Evolutionary conservation across 805 yeast species (phyloP).

Genomic region (Alloascoidea hylecoeti): DNA sequence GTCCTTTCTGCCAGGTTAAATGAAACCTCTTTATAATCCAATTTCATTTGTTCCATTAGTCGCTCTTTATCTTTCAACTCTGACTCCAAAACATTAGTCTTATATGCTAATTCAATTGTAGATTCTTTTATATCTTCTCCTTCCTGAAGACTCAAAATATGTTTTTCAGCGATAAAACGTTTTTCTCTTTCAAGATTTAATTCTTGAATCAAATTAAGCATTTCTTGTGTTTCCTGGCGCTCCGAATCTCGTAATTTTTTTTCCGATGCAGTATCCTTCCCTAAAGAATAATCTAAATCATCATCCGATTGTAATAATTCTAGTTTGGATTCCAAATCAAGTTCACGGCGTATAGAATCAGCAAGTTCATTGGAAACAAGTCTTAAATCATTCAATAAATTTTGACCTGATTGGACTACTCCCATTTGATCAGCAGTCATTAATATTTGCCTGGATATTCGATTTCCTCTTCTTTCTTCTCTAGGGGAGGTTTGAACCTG

Average conservation of each 20-base stretch:
- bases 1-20: constrained; percentile 14
- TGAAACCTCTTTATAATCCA: constrained; percentile 10
- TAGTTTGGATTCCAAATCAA: constrained; percentile 10
- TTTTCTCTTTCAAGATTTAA: constrained; percentile 18
- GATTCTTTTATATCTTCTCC: constrained; percentile 4
- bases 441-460: not conserved
- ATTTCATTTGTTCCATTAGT: constrained; percentile 8
- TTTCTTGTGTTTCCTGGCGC: constrained; percentile 7
- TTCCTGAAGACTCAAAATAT: constrained; percentile 3
- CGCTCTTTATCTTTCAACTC: constrained; percentile 15
- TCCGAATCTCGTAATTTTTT: constrained; percentile 3
- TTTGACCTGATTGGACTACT: constrained; percentile 7
- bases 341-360: constrained; percentile 21
- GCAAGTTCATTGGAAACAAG: constrained; percentile 20
- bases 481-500: constrained; percentile 1
- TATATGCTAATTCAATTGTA: constrained; percentile 3
- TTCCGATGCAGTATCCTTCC: constrained; percentile 4
- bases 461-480: constrained; percentile 8
- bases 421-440: not conserved
- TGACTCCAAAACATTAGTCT: constrained; percentile 13
- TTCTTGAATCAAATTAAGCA: constrained; percentile 14
- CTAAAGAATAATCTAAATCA: not conserved
- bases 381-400: constrained; percentile 17
- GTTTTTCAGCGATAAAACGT: constrained; percentile 12
- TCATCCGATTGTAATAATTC: constrained; percentile 3